Evolutionary conservation across 2,329 filamentous ascomycete species (phyloP).

Genomic region (Fusarium algeriense): DNA sequence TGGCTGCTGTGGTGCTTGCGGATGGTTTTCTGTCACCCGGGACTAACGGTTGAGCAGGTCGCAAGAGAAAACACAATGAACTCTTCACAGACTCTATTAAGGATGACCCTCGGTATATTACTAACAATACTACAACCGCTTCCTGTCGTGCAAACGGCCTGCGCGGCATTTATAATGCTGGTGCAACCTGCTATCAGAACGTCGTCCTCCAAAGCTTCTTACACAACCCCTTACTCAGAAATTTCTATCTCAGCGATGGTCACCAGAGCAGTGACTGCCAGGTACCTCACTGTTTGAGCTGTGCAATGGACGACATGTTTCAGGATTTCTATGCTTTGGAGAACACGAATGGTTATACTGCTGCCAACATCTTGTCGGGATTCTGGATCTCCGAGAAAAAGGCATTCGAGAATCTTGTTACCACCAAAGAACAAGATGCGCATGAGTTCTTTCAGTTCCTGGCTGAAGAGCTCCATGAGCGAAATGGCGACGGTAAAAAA

Average conservation of each 20-base stretch:
- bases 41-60: conserved; percentile 56
- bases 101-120: conserved; percentile 82
- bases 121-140: conserved; percentile 80
- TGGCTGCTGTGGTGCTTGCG: not conserved
- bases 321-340: conserved; percentile 79
- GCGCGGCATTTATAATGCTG: conserved; percentile 94
- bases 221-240: conserved; percentile 91
- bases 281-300: conserved; percentile 72
- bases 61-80: conserved; percentile 83
- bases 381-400: conserved; percentile 89
- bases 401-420: conserved; percentile 80
- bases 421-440: conserved; percentile 95
- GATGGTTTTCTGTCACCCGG: not conserved
- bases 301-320: conserved; percentile 80
- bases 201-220: conserved; percentile 94
- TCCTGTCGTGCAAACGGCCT: conserved; percentile 90
- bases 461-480: conserved; percentile 88
- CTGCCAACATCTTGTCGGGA: conserved; percentile 87
- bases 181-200: conserved; percentile 98
- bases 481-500: conserved; percentile 78
- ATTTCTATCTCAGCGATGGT: conserved; percentile 92
- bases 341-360: conserved; percentile 89
- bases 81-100: conserved; percentile 72
- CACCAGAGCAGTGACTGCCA: conserved; percentile 83
- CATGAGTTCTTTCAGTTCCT: conserved; percentile 98